These are phyloP conservation scores for Lactarius trivialis DNA, from an alignment of 768 basidiomycete genomes.

Conservation along the genomic window DNA sequence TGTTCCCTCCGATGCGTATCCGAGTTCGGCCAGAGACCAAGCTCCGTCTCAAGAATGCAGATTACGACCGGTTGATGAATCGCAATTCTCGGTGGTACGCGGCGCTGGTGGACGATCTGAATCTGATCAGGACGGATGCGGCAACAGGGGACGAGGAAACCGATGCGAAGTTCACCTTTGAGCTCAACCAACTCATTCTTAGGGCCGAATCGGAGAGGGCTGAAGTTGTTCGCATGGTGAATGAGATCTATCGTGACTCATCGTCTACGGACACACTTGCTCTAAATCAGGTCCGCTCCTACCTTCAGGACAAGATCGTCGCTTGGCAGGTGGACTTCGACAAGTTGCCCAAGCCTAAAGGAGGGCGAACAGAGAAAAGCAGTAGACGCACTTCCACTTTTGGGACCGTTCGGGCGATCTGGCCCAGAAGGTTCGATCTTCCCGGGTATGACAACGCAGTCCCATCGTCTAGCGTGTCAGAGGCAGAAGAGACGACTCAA, in stretches of 20 bases:
- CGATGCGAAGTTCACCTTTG: conserved; percentile 53
- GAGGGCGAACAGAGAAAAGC: conserved; percentile 41
- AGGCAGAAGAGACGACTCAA: conserved; percentile 56
- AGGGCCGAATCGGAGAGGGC: conserved; percentile 70
- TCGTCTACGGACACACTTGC: conserved; percentile 79
- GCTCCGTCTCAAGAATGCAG: conserved; percentile 85
- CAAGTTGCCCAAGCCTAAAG: conserved; percentile 67
- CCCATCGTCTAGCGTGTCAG: conserved; percentile 63
- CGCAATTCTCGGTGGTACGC: conserved; percentile 73
- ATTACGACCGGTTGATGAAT: conserved; percentile 69
- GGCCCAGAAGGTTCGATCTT: conserved; percentile 58
- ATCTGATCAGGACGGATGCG: conserved; percentile 68
- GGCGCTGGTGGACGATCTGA: conserved; percentile 67
- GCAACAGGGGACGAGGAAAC: conserved; percentile 71
- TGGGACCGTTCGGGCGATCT: conserved; percentile 63
- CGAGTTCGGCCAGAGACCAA: conserved; percentile 82
- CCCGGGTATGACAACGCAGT: conserved; percentile 46
- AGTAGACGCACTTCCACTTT: conserved; percentile 54
- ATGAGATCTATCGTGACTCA: conserved; percentile 75
- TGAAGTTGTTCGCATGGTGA: conserved; percentile 67
- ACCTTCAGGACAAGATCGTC: conserved; percentile 88
- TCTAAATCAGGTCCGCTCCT: conserved; percentile 77
- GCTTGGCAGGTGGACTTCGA: conserved; percentile 97
- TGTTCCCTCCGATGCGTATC: conserved; percentile 84
- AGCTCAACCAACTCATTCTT: conserved; percentile 60